Percentiles rank a stretch among this genome's conserved stretches.
Conservation (phyloP, 257 asterid genomes). For the Ehretia macrophylla region DNA sequence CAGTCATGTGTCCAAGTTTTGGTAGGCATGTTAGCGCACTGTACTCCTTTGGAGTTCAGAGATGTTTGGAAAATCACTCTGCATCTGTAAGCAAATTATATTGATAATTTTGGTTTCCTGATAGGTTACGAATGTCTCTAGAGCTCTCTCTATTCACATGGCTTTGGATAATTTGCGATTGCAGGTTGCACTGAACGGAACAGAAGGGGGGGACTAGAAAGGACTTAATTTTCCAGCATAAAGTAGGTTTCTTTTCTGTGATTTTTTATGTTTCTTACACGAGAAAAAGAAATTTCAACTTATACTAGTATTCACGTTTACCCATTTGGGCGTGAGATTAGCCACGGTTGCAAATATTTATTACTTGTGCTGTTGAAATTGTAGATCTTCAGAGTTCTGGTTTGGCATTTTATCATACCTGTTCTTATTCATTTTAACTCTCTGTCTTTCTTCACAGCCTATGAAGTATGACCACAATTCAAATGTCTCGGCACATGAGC, state of each 20-base stretch:
- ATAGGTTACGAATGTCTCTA: background rate
- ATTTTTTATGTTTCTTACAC: background rate
- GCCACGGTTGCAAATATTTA: background rate
- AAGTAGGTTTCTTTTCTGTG: slow-evolving; percentile 1
- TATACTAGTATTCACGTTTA: background rate
- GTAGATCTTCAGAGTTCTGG: too few species aligned
- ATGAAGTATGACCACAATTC: background rate
- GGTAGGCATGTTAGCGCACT: slow-evolving; percentile 3
- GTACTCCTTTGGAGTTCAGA: slow-evolving; percentile 19
- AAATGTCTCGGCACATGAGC: slow-evolving; percentile 1
- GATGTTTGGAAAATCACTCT: background rate
- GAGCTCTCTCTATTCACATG: background rate
- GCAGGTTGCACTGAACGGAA: slow-evolving; percentile 7
- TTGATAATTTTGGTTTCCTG: background rate
- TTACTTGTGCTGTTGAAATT: background rate
- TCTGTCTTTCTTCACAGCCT: slow-evolving; percentile 22
- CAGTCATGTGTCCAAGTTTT: slow-evolving; percentile 9
- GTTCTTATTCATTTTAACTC: background rate
- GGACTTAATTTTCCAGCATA: slow-evolving; percentile 3
- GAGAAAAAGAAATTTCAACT: background rate
- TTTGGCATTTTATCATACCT: too few species aligned
- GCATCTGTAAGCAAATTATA: slow-evolving; percentile 23
- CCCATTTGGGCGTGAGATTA: background rate
- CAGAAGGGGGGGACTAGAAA: slow-evolving; percentile 4
- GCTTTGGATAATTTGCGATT: background rate